Evolutionary conservation across 1,139 yeast genomes (phyloP).

Genomic region (Yamadazyma friedrichii): DNA sequence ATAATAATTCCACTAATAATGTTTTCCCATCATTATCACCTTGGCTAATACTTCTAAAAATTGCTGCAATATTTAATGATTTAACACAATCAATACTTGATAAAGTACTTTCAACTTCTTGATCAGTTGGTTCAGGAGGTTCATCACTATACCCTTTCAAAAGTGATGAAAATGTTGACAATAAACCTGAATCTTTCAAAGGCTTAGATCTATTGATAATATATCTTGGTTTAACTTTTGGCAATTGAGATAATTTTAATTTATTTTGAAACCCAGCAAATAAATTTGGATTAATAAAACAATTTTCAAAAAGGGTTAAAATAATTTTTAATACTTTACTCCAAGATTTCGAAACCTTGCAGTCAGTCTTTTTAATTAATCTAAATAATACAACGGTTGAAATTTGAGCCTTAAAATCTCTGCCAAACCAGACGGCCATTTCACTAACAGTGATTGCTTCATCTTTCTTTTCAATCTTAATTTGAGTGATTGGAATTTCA

Average conservation of each 20-base stretch:
- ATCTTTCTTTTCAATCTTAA: constrained; percentile 47
- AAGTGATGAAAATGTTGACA: constrained; percentile 89
- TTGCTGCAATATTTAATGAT: constrained; percentile 55
- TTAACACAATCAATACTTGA: constrained; percentile 81
- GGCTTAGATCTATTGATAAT: constrained; percentile 60
- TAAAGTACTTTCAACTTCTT: constrained; percentile 82
- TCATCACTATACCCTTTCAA: constrained; percentile 86
- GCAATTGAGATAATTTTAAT: constrained; percentile 50
- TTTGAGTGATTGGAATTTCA: constrained; percentile 48
- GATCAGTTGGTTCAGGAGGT: constrained; percentile 87
- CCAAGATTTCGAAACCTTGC: constrained; percentile 58
- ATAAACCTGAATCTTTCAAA: constrained; percentile 68
- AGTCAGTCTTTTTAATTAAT: constrained; percentile 60
- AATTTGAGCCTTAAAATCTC: constrained; percentile 88
- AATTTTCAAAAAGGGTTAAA: constrained; percentile 67
- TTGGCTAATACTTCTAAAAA: constrained; percentile 47
- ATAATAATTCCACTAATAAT: constrained; percentile 22
- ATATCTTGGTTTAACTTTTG: constrained; percentile 64
- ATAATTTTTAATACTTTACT: constrained; percentile 56
- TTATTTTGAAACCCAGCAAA: constrained; percentile 63
- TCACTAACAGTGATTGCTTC: constrained; percentile 76
- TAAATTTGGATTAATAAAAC: constrained; percentile 66
- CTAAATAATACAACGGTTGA: constrained; percentile 84
- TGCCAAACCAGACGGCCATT: constrained; percentile 78
- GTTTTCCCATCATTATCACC: constrained; percentile 25